These are phyloP conservation scores for Coccomyxa sp. DNA, from an alignment of 139 green algal genomes.

Conservation along the genomic window DNA sequence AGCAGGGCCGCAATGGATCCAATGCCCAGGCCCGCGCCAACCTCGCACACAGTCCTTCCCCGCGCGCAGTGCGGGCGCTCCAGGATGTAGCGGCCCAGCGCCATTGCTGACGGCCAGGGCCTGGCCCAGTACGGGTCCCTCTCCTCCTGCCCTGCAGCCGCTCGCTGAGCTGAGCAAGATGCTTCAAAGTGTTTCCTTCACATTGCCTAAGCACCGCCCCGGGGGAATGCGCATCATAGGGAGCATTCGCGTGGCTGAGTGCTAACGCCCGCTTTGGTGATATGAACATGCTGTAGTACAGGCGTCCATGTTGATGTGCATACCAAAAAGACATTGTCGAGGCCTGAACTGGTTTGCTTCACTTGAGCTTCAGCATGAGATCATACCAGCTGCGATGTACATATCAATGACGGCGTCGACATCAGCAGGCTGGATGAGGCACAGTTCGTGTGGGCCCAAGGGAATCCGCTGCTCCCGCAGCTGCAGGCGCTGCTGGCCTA, in stretches of 20 bases:
- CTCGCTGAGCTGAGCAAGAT: no score
- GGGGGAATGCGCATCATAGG: no score
- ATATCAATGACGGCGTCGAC: constrained; percentile 72
- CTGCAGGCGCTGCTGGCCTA: background rate
- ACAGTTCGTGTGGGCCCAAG: constrained; percentile 14
- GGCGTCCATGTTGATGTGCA: no score
- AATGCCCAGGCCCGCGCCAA: constrained; percentile 71
- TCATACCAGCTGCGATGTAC: constrained; percentile 54
- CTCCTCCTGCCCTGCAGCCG: constrained; percentile 31
- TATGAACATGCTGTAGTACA: no score
- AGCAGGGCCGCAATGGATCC: constrained; percentile 67
- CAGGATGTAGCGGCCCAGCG: constrained; percentile 59
- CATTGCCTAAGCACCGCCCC: no score
- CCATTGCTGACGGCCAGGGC: constrained; percentile 75
- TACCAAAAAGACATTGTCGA: no score
- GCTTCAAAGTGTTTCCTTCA: no score
- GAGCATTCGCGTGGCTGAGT: no score
- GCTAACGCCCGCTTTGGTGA: no score
- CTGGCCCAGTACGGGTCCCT: constrained; percentile 68
- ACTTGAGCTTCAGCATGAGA: background rate
- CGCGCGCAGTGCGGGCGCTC: constrained; percentile 46
- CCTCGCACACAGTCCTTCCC: constrained; percentile 52
- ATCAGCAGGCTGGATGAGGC: constrained; percentile 41
- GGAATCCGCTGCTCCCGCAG: constrained; percentile 17
- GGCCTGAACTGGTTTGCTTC: no score